Percentiles rank a stretch among this genome's conserved stretches.
phyloP scores from a whole-genome alignment of 2,329 filamentous ascomycete species.

The Alternaria viburni region DNA sequence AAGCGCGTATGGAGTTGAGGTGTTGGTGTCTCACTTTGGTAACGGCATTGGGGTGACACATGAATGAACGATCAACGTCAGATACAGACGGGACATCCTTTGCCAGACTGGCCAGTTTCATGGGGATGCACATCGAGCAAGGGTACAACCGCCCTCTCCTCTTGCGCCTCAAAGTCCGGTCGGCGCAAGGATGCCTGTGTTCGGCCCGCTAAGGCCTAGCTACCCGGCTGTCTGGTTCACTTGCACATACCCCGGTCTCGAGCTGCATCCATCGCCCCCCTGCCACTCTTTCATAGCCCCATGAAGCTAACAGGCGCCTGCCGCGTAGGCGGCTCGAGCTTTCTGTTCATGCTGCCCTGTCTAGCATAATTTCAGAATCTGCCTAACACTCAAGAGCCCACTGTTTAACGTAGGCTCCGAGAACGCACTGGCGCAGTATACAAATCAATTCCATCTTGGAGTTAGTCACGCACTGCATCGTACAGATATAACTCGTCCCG shows the following conservation, averaged over 20 bases:
- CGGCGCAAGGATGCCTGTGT: conserved; percentile 31
- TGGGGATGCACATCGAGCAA: conserved; percentile 20
- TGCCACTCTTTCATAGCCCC: conserved; percentile 30
- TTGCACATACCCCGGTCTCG: conserved; percentile 24
- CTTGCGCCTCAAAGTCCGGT: conserved; percentile 38
- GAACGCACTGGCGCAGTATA: conserved; percentile 45
- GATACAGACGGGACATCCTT: conserved; percentile 18
- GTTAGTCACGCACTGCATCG: conserved; percentile 26
- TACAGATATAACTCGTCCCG: conserved; percentile 40
- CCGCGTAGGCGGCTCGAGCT: conserved; percentile 42
- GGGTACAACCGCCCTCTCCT: conserved; percentile 26
- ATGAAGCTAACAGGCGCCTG: conserved; percentile 46
- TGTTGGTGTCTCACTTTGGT: conserved; percentile 31
- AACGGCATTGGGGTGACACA: conserved; percentile 18
- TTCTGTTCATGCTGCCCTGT: conserved; percentile 30
- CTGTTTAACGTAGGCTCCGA: conserved; percentile 31
- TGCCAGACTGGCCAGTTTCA: conserved; percentile 11
- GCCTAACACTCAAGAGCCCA: conserved; percentile 46
- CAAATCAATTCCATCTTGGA: conserved; percentile 30
- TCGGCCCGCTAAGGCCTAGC: conserved; percentile 42
- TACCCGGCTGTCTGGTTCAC: conserved; percentile 39
- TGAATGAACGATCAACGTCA: conserved; percentile 22
- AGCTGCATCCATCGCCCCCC: conserved; percentile 18
- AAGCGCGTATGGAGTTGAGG: conserved; percentile 16
- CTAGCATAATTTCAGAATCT: conserved; percentile 46